Percentiles rank a stretch among this genome's conserved stretches.
phyloP scores from a whole-genome alignment of 2,329 filamentous ascomycete species.

The Fusarium dimerum region DNA sequence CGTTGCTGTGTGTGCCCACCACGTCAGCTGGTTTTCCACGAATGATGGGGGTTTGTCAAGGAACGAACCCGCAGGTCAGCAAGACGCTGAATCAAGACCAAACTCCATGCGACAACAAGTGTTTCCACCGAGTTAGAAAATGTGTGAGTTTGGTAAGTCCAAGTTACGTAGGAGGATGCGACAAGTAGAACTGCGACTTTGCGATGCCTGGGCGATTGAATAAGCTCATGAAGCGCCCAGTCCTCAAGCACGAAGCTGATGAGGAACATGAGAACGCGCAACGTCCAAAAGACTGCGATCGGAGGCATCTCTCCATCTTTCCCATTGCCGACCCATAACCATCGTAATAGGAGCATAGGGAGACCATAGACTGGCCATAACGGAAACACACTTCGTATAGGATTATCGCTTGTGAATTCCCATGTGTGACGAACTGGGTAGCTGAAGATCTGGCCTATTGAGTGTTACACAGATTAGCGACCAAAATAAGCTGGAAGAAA shows the following conservation, averaged over 20 bases:
- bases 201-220: constrained; percentile 72
- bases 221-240: constrained; percentile 93
- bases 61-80: constrained; percentile 70
- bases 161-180: constrained; percentile 96
- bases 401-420: constrained; percentile 89
- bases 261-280: constrained; percentile 89
- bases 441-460: constrained; percentile 81
- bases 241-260: constrained; percentile 96
- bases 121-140: constrained; percentile 98
- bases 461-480: constrained; percentile 11
- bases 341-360: constrained; percentile 89
- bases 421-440: constrained; percentile 90
- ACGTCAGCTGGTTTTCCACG: constrained; percentile 25
- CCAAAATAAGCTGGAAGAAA: not conserved
- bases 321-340: constrained; percentile 87
- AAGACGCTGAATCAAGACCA: constrained; percentile 89
- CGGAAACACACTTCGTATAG: constrained; percentile 94
- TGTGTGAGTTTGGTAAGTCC: constrained; percentile 97
- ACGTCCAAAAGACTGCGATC: constrained; percentile 84
- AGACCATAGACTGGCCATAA: constrained; percentile 94
- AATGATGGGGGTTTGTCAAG: constrained; percentile 1
- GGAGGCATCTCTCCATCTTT: constrained; percentile 76
- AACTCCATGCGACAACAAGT: constrained; percentile 85
- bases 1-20: constrained; percentile 55
- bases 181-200: constrained; percentile 78